Percentiles rank a stretch among this genome's conserved stretches.
Evolutionary conservation across 306 rosid genomes (phyloP).

Genomic region (Vachellia collinsii): DNA sequence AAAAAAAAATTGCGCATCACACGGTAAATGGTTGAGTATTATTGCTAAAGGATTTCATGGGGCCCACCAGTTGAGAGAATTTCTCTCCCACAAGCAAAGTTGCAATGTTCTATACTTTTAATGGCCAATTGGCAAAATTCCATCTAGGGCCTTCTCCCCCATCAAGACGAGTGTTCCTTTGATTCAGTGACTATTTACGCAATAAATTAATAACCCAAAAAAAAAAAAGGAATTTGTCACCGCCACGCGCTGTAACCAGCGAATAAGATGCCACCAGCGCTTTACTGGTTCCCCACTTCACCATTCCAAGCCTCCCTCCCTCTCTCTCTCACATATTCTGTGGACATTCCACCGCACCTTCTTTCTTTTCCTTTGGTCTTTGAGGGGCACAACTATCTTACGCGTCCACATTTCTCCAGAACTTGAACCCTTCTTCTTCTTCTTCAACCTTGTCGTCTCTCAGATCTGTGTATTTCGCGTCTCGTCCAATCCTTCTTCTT

Average conservation of each 20-base stretch:
- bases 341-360: neutral
- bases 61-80: neutral
- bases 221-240: neutral
- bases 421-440: neutral
- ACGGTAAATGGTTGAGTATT: no score
- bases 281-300: neutral
- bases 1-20: no score
- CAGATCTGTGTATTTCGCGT: conserved; percentile 16
- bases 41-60: neutral
- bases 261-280: neutral
- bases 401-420: conserved; percentile 13
- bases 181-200: no score
- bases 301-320: neutral
- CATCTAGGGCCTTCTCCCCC: neutral
- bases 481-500: neutral
- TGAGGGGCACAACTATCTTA: neutral
- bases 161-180: no score
- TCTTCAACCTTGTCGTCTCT: neutral
- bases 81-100: neutral
- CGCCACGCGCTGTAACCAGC: conserved; percentile 10
- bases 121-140: neutral
- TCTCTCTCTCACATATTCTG: neutral
- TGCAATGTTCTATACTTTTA: neutral
- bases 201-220: neutral
- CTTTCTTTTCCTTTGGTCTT: neutral